Evolutionary conservation across 257 asterid genomes (phyloP), one percentile per base, ranked within the genome.

Genomic region (Solanum appendiculatum): DNA sequence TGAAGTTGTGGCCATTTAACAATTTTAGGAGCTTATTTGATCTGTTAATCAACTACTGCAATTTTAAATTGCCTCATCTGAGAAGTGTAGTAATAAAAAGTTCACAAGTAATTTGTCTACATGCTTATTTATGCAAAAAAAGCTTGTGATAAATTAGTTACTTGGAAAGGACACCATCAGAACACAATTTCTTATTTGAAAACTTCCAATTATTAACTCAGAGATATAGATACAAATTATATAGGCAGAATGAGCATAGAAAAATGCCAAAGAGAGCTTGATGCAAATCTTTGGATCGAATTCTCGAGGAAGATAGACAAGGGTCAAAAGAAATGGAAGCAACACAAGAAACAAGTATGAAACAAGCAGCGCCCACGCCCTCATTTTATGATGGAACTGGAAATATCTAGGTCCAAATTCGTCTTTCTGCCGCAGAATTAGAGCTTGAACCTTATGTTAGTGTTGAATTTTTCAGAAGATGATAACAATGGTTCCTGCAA

Each of bases 401-500:
- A 29, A 80, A 29, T 37, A 80, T 80, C 3, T 46, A 46, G 40
- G 11, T 70, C 51, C 87, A 48, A 34, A 72, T 78, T 86, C 66
- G 39, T 33, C 56, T 72, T 72, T 48, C 83, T 36, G 82, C 44
- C 29, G 87, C 33, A 85, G 44, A 86, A 6, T 82, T 89, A 92
- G 88, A 93, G 92, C 85, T 77, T 88, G 91, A 94, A 94, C 90
- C 78, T 88, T 27, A 31, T 73, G 75, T 75, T 86, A 83, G 87
- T 77, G 86, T 87, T 27, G 82, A 94, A 93, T 44, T 31, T 86
- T 86, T 85, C 90, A 2, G 95, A 89, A 13, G 97, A 86, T 75
- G 97, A 93, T 87, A 94, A 70, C 85, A 78, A 80, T 8, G 97
- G 97, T 73, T 92, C 97, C 98, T 94, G 91, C 83, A 83, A 5